Percentiles rank a stretch among this genome's conserved stretches.
Conservation (phyloP, 441 rosid species). For the Arabidopsis lyrata region DNA sequence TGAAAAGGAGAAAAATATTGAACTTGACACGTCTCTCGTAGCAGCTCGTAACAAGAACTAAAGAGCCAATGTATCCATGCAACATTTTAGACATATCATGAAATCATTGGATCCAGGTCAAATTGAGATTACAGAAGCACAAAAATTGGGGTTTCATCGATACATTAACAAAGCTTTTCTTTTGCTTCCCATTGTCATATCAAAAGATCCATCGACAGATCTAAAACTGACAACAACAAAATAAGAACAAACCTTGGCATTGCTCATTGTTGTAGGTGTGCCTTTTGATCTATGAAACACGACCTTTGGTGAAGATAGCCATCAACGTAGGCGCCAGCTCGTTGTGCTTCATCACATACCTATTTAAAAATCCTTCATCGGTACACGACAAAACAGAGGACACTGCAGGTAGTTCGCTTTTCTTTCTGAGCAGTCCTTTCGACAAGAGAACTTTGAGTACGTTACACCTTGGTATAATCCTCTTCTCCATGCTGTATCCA, state of each 20-base stretch:
- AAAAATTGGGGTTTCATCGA: not conserved
- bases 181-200: not conserved
- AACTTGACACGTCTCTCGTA: not conserved
- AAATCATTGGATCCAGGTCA: not conserved
- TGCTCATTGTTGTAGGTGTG: not conserved
- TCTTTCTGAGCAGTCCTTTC: not conserved
- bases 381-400: constrained; percentile 13
- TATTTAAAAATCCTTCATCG: constrained; percentile 35
- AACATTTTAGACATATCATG: not conserved
- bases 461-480: constrained; percentile 51
- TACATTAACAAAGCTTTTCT: not conserved
- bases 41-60: not conserved
- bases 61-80: not conserved
- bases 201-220: not conserved
- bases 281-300: constrained; percentile 12
- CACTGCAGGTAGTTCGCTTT: constrained; percentile 19
- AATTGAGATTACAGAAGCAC: not conserved
- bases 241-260: not conserved
- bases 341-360: constrained; percentile 40
- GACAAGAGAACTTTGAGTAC: constrained; percentile 31
- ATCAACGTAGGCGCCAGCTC: constrained; percentile 37
- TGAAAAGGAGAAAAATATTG: not conserved
- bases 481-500: constrained; percentile 34
- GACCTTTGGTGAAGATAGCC: constrained; percentile 15
- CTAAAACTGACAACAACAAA: not conserved